phyloP scores from a whole-genome alignment of 139 green algal species.

The Edaphochlamys debaryana region DNA sequence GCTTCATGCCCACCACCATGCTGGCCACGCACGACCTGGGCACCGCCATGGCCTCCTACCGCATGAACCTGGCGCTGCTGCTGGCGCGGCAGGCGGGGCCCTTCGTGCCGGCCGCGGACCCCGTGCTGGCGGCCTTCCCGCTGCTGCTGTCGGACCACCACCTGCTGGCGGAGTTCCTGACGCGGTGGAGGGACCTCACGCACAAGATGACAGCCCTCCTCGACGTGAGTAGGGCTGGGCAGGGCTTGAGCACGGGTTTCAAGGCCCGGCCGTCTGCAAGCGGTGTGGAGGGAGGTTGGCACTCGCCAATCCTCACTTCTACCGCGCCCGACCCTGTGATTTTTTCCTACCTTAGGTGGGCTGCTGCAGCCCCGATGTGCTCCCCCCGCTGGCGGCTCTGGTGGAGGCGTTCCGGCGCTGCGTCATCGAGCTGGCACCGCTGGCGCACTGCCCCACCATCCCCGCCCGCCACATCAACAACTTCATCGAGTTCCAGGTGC shows the following conservation, averaged over 20 bases:
- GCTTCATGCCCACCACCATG: slow-evolving; percentile 61
- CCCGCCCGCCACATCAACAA: slow-evolving; percentile 66
- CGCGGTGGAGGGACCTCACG: slow-evolving; percentile 51
- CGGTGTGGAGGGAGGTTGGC: too few relatives aligned
- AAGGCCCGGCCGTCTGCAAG: too few relatives aligned
- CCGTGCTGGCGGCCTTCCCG: slow-evolving; percentile 52
- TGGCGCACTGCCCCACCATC: slow-evolving; percentile 55
- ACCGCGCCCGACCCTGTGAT: too few relatives aligned
- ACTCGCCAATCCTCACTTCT: too few relatives aligned
- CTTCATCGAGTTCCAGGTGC: slow-evolving; percentile 68
- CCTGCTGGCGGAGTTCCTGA: slow-evolving; percentile 56
- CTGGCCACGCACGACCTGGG: slow-evolving; percentile 46
- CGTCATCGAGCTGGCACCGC: slow-evolving; percentile 52
- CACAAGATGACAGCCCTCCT: slow-evolving; percentile 40
- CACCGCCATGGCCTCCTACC: slow-evolving; percentile 47
- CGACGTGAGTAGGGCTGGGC: neutral
- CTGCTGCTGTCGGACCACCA: slow-evolving; percentile 49
- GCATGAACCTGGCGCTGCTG: slow-evolving; percentile 42
- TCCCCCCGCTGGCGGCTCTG: slow-evolving; percentile 47
- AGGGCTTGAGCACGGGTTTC: too few relatives aligned
- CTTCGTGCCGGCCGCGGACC: slow-evolving; percentile 41
- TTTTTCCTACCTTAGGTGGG: too few relatives aligned
- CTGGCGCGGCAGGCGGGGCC: slow-evolving; percentile 37
- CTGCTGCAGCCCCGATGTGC: slow-evolving; percentile 42
- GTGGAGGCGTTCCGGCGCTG: slow-evolving; percentile 59